Conservation (phyloP, 2,329 filamentous ascomycete species). For the Clonostachys byssicola region DNA sequence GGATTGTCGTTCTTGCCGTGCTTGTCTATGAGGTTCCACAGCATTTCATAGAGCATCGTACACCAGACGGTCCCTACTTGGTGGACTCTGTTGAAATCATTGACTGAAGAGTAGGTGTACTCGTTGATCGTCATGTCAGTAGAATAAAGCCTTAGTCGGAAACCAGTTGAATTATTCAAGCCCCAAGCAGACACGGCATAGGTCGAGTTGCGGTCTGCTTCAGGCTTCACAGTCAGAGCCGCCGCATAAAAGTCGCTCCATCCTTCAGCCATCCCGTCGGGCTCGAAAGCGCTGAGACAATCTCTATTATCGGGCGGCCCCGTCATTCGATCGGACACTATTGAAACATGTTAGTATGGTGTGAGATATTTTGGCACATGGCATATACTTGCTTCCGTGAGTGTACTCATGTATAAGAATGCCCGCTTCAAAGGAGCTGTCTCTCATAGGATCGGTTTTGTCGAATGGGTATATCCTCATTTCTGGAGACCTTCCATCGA, state of each 20-base stretch:
- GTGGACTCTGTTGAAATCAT: slow-evolving; percentile 28
- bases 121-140: slow-evolving; percentile 31
- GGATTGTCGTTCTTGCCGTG: slow-evolving; percentile 35
- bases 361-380: slow-evolving; percentile 14
- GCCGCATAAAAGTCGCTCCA: slow-evolving; percentile 46
- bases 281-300: slow-evolving; percentile 35
- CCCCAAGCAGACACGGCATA: slow-evolving; percentile 42
- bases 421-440: slow-evolving; percentile 47
- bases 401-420: slow-evolving; percentile 50
- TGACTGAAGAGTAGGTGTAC: slow-evolving; percentile 33
- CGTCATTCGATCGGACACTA: slow-evolving; percentile 43
- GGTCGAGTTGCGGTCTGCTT: slow-evolving; percentile 31
- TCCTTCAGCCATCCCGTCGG: slow-evolving; percentile 45
- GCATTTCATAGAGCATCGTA: slow-evolving; percentile 43
- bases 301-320: slow-evolving; percentile 41
- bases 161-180: slow-evolving; percentile 30
- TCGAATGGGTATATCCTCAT: slow-evolving; percentile 46
- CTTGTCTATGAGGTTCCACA: slow-evolving; percentile 48
- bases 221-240: slow-evolving; percentile 36
- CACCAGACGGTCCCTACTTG: slow-evolving; percentile 38
- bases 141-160: slow-evolving; percentile 41
- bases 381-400: slow-evolving; percentile 25
- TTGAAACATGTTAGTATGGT: too few relatives aligned
- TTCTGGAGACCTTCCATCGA: background rate
- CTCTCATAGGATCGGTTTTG: slow-evolving; percentile 32